Conservation (phyloP, 345 rosid genomes). For the Hirschfeldia incana region DNA sequence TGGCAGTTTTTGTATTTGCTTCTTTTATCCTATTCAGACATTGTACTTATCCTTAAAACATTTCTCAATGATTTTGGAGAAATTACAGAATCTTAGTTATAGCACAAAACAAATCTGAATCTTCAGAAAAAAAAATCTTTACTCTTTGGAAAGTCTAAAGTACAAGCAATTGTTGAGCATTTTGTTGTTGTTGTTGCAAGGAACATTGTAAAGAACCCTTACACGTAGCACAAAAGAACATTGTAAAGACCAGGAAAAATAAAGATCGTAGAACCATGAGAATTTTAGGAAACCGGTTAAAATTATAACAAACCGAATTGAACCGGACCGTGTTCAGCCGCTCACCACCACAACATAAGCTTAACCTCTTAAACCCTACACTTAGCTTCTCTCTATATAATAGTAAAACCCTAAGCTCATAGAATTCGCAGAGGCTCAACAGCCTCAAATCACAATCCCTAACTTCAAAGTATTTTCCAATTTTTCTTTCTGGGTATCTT, state of each 20-base stretch:
- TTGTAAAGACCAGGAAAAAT: too few relatives aligned
- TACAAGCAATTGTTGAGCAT: constrained; percentile 24
- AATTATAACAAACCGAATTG: background rate
- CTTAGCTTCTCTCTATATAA: background rate
- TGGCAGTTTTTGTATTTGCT: constrained; percentile 31
- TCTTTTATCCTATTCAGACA: constrained; percentile 15
- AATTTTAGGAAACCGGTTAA: background rate
- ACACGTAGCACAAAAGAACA: too few relatives aligned
- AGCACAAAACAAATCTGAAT: background rate
- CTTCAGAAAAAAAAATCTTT: background rate
- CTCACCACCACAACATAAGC: background rate
- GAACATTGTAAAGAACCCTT: constrained; percentile 19
- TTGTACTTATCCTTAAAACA: constrained; percentile 31
- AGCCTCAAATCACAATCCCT: background rate
- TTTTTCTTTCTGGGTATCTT: background rate
- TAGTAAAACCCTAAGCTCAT: background rate
- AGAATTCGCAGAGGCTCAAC: background rate
- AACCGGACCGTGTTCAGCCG: background rate
- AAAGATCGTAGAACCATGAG: background rate
- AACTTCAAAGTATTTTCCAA: background rate
- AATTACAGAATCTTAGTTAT: background rate
- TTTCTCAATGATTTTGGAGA: background rate
- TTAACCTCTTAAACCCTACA: background rate
- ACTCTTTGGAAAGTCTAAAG: constrained; percentile 12
- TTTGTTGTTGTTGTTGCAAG: background rate